A percentile compares a stretch with the other conserved stretches of the same genome.
These are phyloP conservation scores for Penicillium sp. DNA, from an alignment of 2,329 filamentous ascomycete species.

Conservation along the genomic window DNA sequence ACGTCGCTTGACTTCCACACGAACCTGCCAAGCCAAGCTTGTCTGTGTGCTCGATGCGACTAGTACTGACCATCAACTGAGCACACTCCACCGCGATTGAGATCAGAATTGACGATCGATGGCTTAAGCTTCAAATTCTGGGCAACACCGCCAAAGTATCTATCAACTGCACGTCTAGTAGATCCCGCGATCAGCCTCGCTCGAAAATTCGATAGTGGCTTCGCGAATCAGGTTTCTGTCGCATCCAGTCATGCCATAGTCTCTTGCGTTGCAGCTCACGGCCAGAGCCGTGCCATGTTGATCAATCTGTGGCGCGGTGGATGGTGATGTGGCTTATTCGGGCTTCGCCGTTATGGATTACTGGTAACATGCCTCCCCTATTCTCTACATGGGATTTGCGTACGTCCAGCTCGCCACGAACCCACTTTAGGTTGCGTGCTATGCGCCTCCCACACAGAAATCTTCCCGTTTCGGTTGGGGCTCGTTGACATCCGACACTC, in stretches of 20 bases:
- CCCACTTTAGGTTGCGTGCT: background rate
- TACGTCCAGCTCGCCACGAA: constrained; percentile 9
- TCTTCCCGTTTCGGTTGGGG: background rate
- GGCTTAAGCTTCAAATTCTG: background rate
- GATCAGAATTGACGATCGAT: background rate
- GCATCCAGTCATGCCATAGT: constrained; percentile 20
- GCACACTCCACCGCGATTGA: background rate
- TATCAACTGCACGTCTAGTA: background rate
- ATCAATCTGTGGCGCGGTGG: constrained; percentile 7
- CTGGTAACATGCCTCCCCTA: constrained; percentile 10
- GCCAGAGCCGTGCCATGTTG: constrained; percentile 7
- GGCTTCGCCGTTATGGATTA: background rate
- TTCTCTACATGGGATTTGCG: constrained; percentile 3
- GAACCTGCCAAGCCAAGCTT: constrained; percentile 3
- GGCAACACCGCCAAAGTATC: background rate
- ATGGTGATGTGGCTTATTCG: constrained; percentile 16
- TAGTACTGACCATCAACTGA: background rate
- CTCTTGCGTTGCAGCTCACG: constrained; percentile 1
- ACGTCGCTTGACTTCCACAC: background rate
- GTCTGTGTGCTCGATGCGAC: background rate
- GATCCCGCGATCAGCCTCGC: background rate
- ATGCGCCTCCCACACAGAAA: background rate
- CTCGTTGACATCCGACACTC: background rate
- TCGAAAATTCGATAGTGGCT: constrained; percentile 15
- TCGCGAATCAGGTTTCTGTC: constrained; percentile 12